Evolutionary conservation across 169 alveolate species (phyloP).

Genomic region (Pseudocohnilembus persalinus): DNA sequence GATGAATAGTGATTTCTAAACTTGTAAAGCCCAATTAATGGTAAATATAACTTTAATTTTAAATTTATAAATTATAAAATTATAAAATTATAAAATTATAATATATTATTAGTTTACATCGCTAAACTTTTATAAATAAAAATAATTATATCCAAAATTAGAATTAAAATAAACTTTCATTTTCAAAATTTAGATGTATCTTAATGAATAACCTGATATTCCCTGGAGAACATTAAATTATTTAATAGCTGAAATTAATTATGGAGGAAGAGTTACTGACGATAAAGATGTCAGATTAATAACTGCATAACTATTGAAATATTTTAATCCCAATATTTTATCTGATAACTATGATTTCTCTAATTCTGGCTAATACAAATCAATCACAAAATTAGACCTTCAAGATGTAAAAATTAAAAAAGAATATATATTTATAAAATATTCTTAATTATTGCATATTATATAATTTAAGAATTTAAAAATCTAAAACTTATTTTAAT

Average conservation of each 20-base stretch:
- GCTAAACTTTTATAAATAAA: too few relatives aligned
- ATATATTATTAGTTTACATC: too few relatives aligned
- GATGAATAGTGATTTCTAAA: conserved; percentile 88
- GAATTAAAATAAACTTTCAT: background rate
- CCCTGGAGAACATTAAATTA: conserved; percentile 85
- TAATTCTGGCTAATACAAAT: conserved; percentile 72
- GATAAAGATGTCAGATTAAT: conserved; percentile 89
- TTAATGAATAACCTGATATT: conserved; percentile 84
- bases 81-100: too few relatives aligned
- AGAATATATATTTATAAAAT: too few relatives aligned
- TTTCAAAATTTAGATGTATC: conserved; percentile 69
- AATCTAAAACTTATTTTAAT: too few relatives aligned
- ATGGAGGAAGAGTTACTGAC: conserved; percentile 95
- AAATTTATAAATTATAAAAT: background rate
- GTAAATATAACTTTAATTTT: background rate
- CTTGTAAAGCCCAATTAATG: conserved; percentile 73
- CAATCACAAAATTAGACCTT: conserved; percentile 52
- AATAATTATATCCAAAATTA: too few relatives aligned
- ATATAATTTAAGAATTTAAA: too few relatives aligned
- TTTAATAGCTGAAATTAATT: conserved; percentile 89
- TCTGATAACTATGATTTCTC: conserved; percentile 72
- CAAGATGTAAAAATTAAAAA: background rate
- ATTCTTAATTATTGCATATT: too few relatives aligned
- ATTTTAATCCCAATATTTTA: conserved; percentile 78
- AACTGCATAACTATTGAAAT: conserved; percentile 86